These are phyloP conservation scores for Plasmodium vinckei DNA, from an alignment of 169 alveolate genomes.

Conservation along the genomic window DNA sequence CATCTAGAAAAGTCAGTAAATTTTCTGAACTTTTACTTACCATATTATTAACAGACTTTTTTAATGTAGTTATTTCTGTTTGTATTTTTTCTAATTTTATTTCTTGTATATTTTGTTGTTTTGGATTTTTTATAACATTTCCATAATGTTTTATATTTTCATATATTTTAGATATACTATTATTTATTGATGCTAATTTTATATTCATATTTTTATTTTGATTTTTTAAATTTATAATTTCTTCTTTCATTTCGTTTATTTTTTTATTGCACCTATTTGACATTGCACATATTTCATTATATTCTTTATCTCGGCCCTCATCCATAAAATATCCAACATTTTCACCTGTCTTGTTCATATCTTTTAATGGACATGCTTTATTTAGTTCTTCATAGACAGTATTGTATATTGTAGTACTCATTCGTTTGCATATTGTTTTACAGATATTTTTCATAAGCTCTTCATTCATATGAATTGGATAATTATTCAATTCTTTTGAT, in stretches of 20 bases:
- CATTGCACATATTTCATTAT: conserved; percentile 2
- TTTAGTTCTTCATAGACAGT: conserved; percentile 28
- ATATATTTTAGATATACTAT: conserved; percentile 21
- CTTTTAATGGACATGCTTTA: background rate
- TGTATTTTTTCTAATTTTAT: background rate
- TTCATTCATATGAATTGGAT: background rate
- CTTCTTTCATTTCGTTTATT: conserved; percentile 52
- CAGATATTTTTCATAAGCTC: conserved; percentile 19
- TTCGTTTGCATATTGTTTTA: conserved; percentile 6
- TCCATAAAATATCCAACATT: no score
- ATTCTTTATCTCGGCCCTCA: no score
- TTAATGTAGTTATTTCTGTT: background rate
- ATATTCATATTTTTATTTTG: conserved; percentile 16
- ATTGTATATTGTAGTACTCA: conserved; percentile 8
- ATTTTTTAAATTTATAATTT: conserved; percentile 20
- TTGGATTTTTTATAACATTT: background rate
- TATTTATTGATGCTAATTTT: conserved; percentile 24
- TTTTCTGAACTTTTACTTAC: background rate
- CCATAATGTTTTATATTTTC: conserved; percentile 8
- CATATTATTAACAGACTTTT: background rate
- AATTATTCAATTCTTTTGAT: background rate
- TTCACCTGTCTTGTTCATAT: no score
- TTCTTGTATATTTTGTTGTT: background rate
- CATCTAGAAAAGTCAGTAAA: background rate
- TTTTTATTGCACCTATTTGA: conserved; percentile 17